Evolutionary conservation across 2,329 filamentous ascomycete genomes (phyloP).

Genomic region (Sclerotinia subarctica): DNA sequence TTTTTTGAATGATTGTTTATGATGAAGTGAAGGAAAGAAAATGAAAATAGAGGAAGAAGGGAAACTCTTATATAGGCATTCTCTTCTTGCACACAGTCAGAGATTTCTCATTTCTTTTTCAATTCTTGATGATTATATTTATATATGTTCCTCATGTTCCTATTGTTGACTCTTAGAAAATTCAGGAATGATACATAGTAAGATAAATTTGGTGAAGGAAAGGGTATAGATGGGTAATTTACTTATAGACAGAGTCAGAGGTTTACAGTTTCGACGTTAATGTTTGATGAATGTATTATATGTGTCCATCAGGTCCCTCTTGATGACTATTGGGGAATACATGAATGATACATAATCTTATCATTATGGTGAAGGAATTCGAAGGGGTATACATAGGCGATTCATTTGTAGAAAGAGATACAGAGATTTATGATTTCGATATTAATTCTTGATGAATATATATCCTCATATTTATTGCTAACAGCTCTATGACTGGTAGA

Average conservation of each 20-base stretch:
- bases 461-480: background rate
- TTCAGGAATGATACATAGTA: too few species aligned
- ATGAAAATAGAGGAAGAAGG: background rate
- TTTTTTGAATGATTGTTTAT: too few species aligned
- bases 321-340: background rate
- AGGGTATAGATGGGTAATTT: too few species aligned
- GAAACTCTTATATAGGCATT: too few species aligned
- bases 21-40: background rate
- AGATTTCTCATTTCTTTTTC: background rate
- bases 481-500: background rate
- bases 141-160: background rate
- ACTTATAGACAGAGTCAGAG: too few species aligned
- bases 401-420: background rate
- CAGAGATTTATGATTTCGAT: background rate
- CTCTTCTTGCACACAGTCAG: background rate
- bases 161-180: background rate
- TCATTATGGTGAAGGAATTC: too few species aligned
- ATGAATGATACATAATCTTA: too few species aligned
- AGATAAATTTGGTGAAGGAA: too few species aligned
- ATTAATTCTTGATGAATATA: background rate
- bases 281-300: background rate
- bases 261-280: background rate
- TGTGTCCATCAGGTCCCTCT: background rate
- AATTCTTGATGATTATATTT: background rate
- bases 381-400: too few species aligned